These are phyloP conservation scores for Limnanthes douglasii DNA, from an alignment of 345 rosid species.

Conservation along the genomic window DNA sequence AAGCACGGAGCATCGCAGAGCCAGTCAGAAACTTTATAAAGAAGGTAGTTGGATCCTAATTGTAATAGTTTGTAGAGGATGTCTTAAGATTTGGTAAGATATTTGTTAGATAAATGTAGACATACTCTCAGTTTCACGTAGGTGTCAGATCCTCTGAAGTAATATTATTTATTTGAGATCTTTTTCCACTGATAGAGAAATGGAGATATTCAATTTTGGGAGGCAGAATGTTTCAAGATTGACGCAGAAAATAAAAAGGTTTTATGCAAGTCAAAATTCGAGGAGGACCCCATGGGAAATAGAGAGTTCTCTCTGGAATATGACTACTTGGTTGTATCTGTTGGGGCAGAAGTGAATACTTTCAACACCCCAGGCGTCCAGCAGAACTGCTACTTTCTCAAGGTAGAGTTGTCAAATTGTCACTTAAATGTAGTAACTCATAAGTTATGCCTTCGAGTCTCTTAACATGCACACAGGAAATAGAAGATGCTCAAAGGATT, in stretches of 20 bases:
- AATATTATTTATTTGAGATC: too few species aligned
- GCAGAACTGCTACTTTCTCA: conserved; percentile 91
- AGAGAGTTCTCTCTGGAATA: conserved; percentile 57
- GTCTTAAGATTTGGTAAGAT: too few species aligned
- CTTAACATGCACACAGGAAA: conserved; percentile 29
- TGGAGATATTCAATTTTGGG: conserved; percentile 64
- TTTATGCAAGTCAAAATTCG: conserved; percentile 37
- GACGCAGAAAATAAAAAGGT: conserved; percentile 55
- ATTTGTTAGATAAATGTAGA: too few species aligned
- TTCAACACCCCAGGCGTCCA: conserved; percentile 86
- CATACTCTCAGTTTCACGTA: too few species aligned
- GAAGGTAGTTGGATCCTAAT: conserved; percentile 78
- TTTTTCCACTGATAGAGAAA: conserved; percentile 35
- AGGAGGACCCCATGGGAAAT: conserved; percentile 33
- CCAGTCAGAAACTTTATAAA: conserved; percentile 76
- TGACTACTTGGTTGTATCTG: conserved; percentile 75
- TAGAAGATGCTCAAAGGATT: conserved; percentile 91
- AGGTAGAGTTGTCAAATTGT: conserved; percentile 24
- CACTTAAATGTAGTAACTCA: neutral
- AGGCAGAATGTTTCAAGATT: conserved; percentile 81
- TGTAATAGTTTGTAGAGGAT: too few species aligned
- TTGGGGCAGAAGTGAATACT: conserved; percentile 93
- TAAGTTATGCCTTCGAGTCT: neutral
- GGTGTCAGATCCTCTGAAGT: too few species aligned
- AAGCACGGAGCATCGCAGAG: conserved; percentile 91